Conservation (phyloP, 2,329 filamentous ascomycete species). For the Chrysoporthe cubensis region DNA sequence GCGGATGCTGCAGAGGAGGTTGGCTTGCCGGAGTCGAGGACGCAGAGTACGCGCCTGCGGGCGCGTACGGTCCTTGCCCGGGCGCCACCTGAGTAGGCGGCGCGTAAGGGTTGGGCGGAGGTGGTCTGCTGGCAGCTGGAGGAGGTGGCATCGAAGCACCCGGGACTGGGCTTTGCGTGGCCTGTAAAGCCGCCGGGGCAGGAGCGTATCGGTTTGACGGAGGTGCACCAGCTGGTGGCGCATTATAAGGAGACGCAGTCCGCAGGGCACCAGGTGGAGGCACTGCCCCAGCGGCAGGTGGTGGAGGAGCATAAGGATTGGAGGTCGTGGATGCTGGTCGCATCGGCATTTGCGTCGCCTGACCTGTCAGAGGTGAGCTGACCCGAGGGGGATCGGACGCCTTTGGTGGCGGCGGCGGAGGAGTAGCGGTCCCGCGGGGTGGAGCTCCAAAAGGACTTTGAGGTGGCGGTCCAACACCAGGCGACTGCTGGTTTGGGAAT, state of each 20-base stretch:
- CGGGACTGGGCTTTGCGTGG: conserved; percentile 47
- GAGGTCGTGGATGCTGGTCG: conserved; percentile 61
- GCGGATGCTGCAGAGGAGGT: conserved; percentile 45
- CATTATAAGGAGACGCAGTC: conserved; percentile 84
- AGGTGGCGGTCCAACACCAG: conserved; percentile 53
- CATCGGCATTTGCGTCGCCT: conserved; percentile 47
- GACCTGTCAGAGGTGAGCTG: conserved; percentile 69
- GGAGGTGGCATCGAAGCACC: conserved; percentile 45
- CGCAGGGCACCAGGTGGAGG: conserved; percentile 66
- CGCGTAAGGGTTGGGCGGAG: conserved; percentile 51
- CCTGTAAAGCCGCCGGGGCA: conserved; percentile 59
- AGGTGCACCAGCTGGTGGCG: conserved; percentile 72
- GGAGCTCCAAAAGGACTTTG: conserved; percentile 57
- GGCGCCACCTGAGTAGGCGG: conserved; percentile 42
- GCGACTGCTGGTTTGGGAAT: conserved; percentile 66
- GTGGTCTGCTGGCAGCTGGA: conserved; percentile 48
- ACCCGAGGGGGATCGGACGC: conserved; percentile 66
- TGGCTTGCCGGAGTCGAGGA: conserved; percentile 44
- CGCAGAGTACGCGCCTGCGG: conserved; percentile 42
- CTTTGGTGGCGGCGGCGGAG: conserved; percentile 84
- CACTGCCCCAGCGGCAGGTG: conserved; percentile 40
- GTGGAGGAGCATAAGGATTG: conserved; percentile 67
- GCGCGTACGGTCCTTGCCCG: conserved; percentile 58
- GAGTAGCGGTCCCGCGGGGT: conserved; percentile 67
- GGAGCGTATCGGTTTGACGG: conserved; percentile 78